A percentile compares a stretch with the other conserved stretches of the same genome.
Conservation (phyloP, 2,329 filamentous ascomycete species). For the Plectosphaerella cucumerina region DNA sequence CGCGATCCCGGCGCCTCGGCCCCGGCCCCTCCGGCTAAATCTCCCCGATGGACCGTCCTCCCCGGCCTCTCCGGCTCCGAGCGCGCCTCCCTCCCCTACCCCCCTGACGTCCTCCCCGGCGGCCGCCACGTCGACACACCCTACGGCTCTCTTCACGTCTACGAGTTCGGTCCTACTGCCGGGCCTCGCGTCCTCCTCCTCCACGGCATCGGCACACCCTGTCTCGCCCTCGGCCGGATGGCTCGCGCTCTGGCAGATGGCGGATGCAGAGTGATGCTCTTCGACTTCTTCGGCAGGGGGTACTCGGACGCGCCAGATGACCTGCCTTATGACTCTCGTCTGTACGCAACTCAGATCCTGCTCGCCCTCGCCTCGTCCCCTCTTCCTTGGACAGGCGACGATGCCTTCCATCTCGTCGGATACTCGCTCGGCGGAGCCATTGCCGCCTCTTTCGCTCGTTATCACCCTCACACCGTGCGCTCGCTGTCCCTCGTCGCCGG, state of each 20-base stretch:
- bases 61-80: constrained; percentile 16
- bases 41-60: constrained; percentile 9
- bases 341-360: constrained; percentile 64
- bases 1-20: neutral
- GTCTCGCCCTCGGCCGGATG: constrained; percentile 62
- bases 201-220: constrained; percentile 79
- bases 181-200: constrained; percentile 71
- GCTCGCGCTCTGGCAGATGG: constrained; percentile 59
- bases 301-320: constrained; percentile 66
- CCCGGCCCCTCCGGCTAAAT: constrained; percentile 9
- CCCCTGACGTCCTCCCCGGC: constrained; percentile 65
- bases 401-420: constrained; percentile 66
- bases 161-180: constrained; percentile 73
- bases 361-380: constrained; percentile 61
- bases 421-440: constrained; percentile 80
- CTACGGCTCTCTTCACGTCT: constrained; percentile 69
- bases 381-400: constrained; percentile 48
- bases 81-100: constrained; percentile 52
- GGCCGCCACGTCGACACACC: constrained; percentile 63
- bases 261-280: constrained; percentile 75
- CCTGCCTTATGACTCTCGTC: constrained; percentile 55
- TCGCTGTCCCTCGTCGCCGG: constrained; percentile 65
- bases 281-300: constrained; percentile 74
- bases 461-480: constrained; percentile 61
- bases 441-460: constrained; percentile 62